Conservation (phyloP, 768 basidiomycete genomes). For the Termitomyces sp. region DNA sequence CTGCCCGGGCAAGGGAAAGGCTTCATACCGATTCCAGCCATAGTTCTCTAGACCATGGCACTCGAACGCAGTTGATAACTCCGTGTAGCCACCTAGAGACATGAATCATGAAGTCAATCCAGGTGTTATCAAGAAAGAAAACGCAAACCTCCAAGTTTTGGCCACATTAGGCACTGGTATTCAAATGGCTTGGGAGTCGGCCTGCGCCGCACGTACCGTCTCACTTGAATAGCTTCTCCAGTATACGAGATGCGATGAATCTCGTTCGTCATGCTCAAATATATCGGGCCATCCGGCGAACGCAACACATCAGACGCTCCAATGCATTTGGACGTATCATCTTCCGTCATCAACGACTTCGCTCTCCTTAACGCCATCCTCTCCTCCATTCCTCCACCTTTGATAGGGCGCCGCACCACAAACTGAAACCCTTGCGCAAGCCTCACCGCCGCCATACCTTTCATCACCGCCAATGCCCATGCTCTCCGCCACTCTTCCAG, state of each 20-base stretch:
- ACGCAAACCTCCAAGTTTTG: slow-evolving; percentile 61
- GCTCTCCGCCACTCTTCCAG: slow-evolving; percentile 56
- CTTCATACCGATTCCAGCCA: slow-evolving; percentile 74
- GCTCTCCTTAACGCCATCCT: slow-evolving; percentile 35
- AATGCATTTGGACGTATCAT: slow-evolving; percentile 50
- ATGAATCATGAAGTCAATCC: not conserved
- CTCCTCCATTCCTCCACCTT: slow-evolving; percentile 23
- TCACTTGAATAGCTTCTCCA: slow-evolving; percentile 85
- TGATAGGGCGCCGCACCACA: slow-evolving; percentile 48
- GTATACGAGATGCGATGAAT: slow-evolving; percentile 91
- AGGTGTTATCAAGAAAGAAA: not conserved
- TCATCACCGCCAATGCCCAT: slow-evolving; percentile 81
- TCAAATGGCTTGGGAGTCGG: slow-evolving; percentile 55
- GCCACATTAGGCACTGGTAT: slow-evolving; percentile 93
- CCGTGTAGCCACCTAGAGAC: slow-evolving; percentile 65
- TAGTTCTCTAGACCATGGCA: slow-evolving; percentile 80
- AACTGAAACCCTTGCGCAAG: slow-evolving; percentile 95
- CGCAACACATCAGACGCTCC: slow-evolving; percentile 65
- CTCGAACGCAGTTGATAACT: slow-evolving; percentile 65
- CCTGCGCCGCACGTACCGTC: slow-evolving; percentile 76
- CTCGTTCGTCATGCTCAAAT: slow-evolving; percentile 92
- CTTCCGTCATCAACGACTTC: slow-evolving; percentile 51
- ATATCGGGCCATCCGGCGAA: slow-evolving; percentile 67
- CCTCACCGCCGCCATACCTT: slow-evolving; percentile 89
- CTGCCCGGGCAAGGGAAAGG: not conserved